Base-by-base conservation (phyloP, 2,329 filamentous ascomycete genomes). In the Fusarium verrucosum region DNA sequence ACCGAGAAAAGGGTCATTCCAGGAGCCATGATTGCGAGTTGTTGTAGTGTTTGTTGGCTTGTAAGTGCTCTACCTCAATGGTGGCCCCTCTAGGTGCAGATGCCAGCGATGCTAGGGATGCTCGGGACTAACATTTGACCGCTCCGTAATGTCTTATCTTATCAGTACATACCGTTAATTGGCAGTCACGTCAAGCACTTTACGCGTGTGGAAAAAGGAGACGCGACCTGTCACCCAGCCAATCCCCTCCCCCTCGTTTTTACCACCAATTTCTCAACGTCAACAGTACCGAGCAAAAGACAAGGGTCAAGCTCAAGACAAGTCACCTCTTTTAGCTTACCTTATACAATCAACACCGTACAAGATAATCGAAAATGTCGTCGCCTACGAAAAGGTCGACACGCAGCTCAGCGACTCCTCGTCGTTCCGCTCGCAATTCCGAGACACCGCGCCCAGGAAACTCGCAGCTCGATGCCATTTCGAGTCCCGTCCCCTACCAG, bases 401-500 rank as follows among this genome's bases (percentile, higher is more conserved):
- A 57, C 79, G 83, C 68, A 82, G 77, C 74, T 87, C 83, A 41
- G 76, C 72, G 45, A 80, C 78, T 10, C 79, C 79, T 43, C 78
- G 78, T 58, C 76, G 76, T 47, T 77, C 78, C 45, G 68, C 71
- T 41, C 81, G 83, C 49, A 82, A 75, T 49, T 71, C 76, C 16
- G 69, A 56, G 33, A 84, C 83, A 47, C 83, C 84, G 62, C 81
- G 81, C 46, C 76, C 77, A 52, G 58, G 52, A 52, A 78, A 75
- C 46, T 79, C 80, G 30, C 69, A 77, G 20, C 82, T 82, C 20
- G 81, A 83, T 68, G 81, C 89, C 62, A 86, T 87, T 7, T 95
- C 92, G 5, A 96, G 93, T 57, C 94, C 94, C 36, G 83, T 97
- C 65, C 91, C 92, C 77, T 96, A 89, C 77, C 87, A 85, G 70